A percentile compares a stretch with the other conserved stretches of the same genome.
Conservation (phyloP, 306 rosid genomes). For the Castanospermum australe region DNA sequence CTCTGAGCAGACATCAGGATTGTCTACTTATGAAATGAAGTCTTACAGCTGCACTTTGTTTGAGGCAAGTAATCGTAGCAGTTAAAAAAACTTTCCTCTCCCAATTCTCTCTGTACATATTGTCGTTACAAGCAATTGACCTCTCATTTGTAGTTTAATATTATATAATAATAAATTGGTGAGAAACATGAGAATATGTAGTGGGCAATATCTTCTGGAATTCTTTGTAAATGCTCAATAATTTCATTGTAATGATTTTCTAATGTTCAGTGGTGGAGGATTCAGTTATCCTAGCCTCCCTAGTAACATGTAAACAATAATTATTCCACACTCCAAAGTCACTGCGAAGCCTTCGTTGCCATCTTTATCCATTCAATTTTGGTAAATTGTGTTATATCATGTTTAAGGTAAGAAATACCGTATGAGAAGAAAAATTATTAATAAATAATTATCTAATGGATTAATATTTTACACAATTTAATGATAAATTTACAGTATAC, state of each 20-base stretch:
- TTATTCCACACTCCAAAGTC: not conserved
- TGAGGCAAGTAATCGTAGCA: constrained; percentile 50
- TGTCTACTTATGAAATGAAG: constrained; percentile 52
- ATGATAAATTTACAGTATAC: too few species aligned
- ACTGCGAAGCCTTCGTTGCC: not conserved
- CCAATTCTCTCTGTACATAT: constrained; percentile 1
- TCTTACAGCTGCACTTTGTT: constrained; percentile 71
- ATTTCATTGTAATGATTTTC: constrained; percentile 1
- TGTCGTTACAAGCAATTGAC: not conserved
- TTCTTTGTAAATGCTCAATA: not conserved
- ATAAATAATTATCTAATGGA: too few species aligned
- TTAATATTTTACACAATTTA: too few species aligned
- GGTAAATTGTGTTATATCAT: not conserved
- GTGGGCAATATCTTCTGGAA: not conserved
- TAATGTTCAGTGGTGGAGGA: not conserved
- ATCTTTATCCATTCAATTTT: not conserved
- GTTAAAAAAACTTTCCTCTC: constrained; percentile 11
- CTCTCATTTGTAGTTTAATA: not conserved
- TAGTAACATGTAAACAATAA: not conserved
- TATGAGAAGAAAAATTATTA: too few species aligned
- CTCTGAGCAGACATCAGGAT: constrained; percentile 33
- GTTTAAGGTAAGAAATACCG: not conserved
- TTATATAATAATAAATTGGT: not conserved
- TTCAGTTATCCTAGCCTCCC: not conserved
- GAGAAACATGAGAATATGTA: not conserved